Conservation (phyloP, 2,329 filamentous ascomycete genomes). For the Curvularia sp. region DNA sequence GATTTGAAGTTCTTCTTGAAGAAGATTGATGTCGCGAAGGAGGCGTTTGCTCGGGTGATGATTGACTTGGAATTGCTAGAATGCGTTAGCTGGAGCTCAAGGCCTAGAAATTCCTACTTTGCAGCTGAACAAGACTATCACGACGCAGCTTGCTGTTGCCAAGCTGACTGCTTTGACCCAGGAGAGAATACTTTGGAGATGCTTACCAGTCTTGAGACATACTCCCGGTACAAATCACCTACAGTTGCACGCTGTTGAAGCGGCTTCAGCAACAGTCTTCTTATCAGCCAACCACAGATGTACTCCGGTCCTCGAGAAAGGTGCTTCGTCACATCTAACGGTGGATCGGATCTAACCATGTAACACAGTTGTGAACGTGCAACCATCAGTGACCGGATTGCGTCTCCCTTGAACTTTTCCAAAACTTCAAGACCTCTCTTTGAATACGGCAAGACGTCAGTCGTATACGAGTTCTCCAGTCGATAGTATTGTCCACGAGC, state of each 20-base stretch:
- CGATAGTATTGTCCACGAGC: slow-evolving; percentile 3
- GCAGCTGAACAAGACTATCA: not conserved
- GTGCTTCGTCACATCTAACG: slow-evolving; percentile 21
- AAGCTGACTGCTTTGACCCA: not conserved
- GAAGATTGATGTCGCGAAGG: slow-evolving; percentile 43
- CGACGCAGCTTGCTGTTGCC: not conserved
- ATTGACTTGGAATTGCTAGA: slow-evolving; percentile 48
- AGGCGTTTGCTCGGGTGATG: slow-evolving; percentile 44
- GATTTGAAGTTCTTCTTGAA: slow-evolving; percentile 42
- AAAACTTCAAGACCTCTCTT: slow-evolving; percentile 27
- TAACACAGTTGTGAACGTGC: slow-evolving; percentile 37
- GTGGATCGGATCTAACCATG: slow-evolving; percentile 30
- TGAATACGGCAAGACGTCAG: slow-evolving; percentile 13
- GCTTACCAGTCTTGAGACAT: slow-evolving; percentile 43
- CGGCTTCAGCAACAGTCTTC: slow-evolving; percentile 41
- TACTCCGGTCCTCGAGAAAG: slow-evolving; percentile 41
- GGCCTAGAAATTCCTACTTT: not conserved
- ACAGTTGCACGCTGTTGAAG: slow-evolving; percentile 35
- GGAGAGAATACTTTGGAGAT: not conserved
- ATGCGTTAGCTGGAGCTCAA: slow-evolving; percentile 11
- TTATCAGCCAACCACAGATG: slow-evolving; percentile 42
- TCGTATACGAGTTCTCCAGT: not conserved
- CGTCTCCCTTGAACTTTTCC: slow-evolving; percentile 27
- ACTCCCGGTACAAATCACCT: slow-evolving; percentile 44
- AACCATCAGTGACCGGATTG: slow-evolving; percentile 16